Percentiles rank a stretch among this genome's conserved stretches.
These are phyloP conservation scores for Lagenaria siceraria DNA, from an alignment of 306 rosid species.

Conservation along the genomic window DNA sequence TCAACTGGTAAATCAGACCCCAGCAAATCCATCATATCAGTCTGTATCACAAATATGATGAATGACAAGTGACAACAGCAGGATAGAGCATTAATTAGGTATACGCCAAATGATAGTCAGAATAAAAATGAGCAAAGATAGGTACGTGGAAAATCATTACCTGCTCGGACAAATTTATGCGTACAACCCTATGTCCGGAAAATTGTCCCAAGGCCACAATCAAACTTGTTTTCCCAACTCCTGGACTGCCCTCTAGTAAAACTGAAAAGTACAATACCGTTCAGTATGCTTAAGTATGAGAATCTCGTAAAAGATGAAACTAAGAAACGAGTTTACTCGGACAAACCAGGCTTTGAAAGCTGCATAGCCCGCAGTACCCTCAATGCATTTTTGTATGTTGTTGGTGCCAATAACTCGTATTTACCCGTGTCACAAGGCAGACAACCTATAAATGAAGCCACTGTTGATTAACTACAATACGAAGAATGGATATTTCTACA, in stretches of 20 bases:
- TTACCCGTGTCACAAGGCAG: slow-evolving; percentile 29
- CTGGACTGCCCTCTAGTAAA: slow-evolving; percentile 95
- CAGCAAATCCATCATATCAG: slow-evolving; percentile 93
- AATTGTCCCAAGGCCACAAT: slow-evolving; percentile 66
- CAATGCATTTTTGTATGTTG: slow-evolving; percentile 57
- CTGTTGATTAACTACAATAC: background rate
- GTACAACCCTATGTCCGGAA: slow-evolving; percentile 77
- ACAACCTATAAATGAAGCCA: slow-evolving; percentile 31
- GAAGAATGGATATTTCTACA: background rate
- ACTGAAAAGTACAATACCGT: slow-evolving; percentile 32
- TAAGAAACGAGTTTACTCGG: background rate
- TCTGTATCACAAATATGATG: slow-evolving; percentile 36
- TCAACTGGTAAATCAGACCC: slow-evolving; percentile 93
- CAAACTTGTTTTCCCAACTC: slow-evolving; percentile 97
- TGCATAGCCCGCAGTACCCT: slow-evolving; percentile 93
- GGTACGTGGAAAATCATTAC: slow-evolving; percentile 21
- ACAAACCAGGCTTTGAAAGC: slow-evolving; percentile 78
- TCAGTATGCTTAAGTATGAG: slow-evolving; percentile 4
- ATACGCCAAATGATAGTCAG: background rate
- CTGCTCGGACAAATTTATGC: slow-evolving; percentile 94
- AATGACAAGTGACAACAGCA: background rate
- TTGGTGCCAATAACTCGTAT: slow-evolving; percentile 75
- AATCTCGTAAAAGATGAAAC: background rate
- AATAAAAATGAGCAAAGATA: background rate
- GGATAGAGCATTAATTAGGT: background rate